A percentile compares a stretch with the other conserved stretches of the same genome.
Evolutionary conservation across 345 rosid species (phyloP).

Genomic region (Psidium guajava): DNA sequence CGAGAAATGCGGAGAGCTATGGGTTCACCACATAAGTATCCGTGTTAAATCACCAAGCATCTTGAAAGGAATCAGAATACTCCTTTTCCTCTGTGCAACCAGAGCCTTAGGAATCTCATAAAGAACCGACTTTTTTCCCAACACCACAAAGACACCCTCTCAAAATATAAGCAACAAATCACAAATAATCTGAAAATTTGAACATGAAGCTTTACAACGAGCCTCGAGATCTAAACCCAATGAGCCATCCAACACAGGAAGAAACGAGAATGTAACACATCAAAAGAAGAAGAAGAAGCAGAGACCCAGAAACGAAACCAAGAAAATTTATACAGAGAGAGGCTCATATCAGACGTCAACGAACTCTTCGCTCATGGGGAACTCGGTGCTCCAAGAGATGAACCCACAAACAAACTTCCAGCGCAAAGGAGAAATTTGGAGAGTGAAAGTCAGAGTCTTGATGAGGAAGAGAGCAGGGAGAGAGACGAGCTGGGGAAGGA

Average conservation of each 20-base stretch:
- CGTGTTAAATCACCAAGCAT: slow-evolving; percentile 11
- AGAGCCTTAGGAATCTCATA: slow-evolving; percentile 36
- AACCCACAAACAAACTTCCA: neutral
- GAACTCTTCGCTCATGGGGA: neutral
- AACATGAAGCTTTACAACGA: neutral
- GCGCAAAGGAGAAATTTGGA: neutral
- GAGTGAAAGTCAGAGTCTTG: neutral
- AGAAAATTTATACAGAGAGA: neutral
- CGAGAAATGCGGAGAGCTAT: slow-evolving; percentile 10
- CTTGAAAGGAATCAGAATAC: slow-evolving; percentile 49
- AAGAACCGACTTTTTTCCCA: slow-evolving; percentile 20
- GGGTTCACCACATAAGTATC: slow-evolving; percentile 21
- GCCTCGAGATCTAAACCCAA: neutral
- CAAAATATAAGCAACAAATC: neutral
- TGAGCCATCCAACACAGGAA: neutral
- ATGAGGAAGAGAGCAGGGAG: neutral
- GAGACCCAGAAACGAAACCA: neutral
- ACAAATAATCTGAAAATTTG: neutral
- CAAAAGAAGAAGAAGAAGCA: neutral
- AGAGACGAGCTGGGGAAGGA: neutral
- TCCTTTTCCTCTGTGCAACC: slow-evolving; percentile 12
- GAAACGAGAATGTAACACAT: neutral
- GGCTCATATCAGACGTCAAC: neutral
- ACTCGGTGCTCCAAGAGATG: neutral
- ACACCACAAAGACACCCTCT: neutral